A percentile compares a stretch with the other conserved stretches of the same genome.
Evolutionary conservation across 208 protist genomes (phyloP).

Genomic region (Crithidia brevicula): DNA sequence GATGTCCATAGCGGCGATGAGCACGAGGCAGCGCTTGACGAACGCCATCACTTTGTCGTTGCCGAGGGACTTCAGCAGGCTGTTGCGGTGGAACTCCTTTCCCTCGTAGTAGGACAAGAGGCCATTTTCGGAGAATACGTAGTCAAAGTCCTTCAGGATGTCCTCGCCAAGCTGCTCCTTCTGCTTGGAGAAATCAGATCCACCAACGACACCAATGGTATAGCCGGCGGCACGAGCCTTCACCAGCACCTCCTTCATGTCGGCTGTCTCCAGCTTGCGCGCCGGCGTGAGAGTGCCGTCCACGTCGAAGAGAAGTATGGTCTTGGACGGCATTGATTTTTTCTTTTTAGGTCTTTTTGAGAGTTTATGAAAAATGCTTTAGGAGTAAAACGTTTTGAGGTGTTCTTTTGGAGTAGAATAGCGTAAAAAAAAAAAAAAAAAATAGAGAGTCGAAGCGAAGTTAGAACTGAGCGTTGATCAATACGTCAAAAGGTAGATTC

Average conservation of each 20-base stretch:
- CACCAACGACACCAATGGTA: slow-evolving; percentile 98
- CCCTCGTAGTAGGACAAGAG: slow-evolving; percentile 92
- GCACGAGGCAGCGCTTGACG: slow-evolving; percentile 94
- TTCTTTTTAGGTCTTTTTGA: slow-evolving; percentile 1
- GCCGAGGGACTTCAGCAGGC: slow-evolving; percentile 91
- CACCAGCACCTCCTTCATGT: slow-evolving; percentile 92
- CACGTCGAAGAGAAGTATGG: slow-evolving; percentile 96
- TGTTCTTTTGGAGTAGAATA: too few species aligned
- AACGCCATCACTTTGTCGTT: slow-evolving; percentile 96
- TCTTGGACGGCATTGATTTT: slow-evolving; percentile 51
- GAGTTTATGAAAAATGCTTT: not conserved
- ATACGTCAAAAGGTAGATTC: too few species aligned
- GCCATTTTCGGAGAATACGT: slow-evolving; percentile 99
- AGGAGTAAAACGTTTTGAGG: too few species aligned
- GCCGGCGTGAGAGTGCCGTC: slow-evolving; percentile 93
- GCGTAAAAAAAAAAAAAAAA: too few species aligned
- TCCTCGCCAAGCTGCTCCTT: slow-evolving; percentile 96
- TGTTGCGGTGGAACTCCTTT: slow-evolving; percentile 91
- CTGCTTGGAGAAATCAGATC: slow-evolving; percentile 98
- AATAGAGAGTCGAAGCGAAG: too few species aligned
- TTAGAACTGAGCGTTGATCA: too few species aligned
- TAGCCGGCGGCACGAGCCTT: slow-evolving; percentile 87
- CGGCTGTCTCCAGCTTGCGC: slow-evolving; percentile 71
- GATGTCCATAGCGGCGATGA: slow-evolving; percentile 97
- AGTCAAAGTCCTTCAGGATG: slow-evolving; percentile 96